phyloP scores from a whole-genome alignment of 495 filamentous ascomycete genomes.

The Xylaria venustula region DNA sequence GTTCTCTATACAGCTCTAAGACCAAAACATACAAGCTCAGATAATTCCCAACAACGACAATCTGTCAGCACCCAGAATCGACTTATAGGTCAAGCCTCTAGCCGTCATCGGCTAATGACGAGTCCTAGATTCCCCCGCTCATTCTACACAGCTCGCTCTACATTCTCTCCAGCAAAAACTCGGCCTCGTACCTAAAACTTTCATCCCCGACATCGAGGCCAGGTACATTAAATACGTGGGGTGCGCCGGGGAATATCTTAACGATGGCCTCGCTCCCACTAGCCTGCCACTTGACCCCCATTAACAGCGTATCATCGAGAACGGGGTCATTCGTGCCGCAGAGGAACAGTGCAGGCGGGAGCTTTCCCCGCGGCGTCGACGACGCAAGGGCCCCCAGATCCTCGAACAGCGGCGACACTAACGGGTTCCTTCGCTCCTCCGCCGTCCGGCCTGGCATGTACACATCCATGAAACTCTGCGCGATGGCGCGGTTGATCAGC shows the following conservation, averaged over 20 bases:
- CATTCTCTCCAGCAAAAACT: not conserved
- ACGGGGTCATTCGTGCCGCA: constrained; percentile 54
- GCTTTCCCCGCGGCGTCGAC: not conserved
- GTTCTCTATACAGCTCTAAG: no score
- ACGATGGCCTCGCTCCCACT: constrained; percentile 48
- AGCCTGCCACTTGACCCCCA: constrained; percentile 52
- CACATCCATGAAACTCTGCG: not conserved
- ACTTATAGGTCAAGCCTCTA: no score
- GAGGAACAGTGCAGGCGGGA: constrained; percentile 53
- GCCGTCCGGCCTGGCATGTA: not conserved
- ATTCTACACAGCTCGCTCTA: not conserved
- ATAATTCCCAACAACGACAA: no score
- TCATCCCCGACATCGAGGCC: not conserved
- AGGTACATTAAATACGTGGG: constrained; percentile 41
- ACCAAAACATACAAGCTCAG: no score
- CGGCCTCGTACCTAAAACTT: not conserved
- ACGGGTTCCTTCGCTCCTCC: not conserved
- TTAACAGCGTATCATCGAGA: constrained; percentile 56
- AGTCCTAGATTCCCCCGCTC: no score
- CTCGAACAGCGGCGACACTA: not conserved
- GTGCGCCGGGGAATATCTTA: constrained; percentile 53
- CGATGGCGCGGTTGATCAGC: not conserved
- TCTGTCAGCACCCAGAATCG: no score
- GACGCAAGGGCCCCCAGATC: not conserved
- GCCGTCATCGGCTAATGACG: no score